Base-by-base conservation (phyloP, 768 basidiomycete genomes). In the Lactarius quietus region DNA sequence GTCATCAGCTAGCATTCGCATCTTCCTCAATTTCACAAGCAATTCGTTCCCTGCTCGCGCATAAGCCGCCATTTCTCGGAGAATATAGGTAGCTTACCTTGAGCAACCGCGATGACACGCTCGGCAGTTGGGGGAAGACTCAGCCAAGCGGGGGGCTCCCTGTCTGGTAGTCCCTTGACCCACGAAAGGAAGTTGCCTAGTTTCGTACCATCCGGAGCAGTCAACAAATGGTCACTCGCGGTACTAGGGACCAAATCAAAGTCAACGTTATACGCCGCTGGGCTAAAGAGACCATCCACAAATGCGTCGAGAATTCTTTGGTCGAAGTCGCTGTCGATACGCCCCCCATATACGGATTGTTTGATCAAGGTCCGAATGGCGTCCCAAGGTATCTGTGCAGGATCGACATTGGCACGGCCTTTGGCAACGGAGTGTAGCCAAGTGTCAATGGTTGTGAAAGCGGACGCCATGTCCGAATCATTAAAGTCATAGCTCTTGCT, bases 401-500 rank as follows among this genome's bases (percentile, higher is more conserved):
- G 97, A 73, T 98, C 91, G 62, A 99, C 85, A 73, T 98, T 98
- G 5, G 95, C 83, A 61, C 89, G 84, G 26, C 95, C 96, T 74
- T 93, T 91, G 6, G 95, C 89, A 57, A 90, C 82, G 0, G 83
- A 74, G 58, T 81, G 82, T 58, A 98, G 81, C 94, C 96, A 98
- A 1, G 87, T 82, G 73, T 98, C 95, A 73, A 98, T 97, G 20
- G 93, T 95, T 48, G 83, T 83, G 72, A 93, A 90, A 1, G 95
- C 95, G 14, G 96, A 90, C 18, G 90, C 85, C 84, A 97, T 91
- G 74, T 99, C 97, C 6, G 96, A 97, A 74, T 98, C 95, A 76
- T 99, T 99, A 85, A 98, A 98, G 75, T 98, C 97, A 77, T 98
- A 98, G 0, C 83, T 82, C 78, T 97, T 93, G 74, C 90, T 95